phyloP scores from a whole-genome alignment of 2,329 filamentous ascomycete genomes.

The Pyricularia pennisetigena region DNA sequence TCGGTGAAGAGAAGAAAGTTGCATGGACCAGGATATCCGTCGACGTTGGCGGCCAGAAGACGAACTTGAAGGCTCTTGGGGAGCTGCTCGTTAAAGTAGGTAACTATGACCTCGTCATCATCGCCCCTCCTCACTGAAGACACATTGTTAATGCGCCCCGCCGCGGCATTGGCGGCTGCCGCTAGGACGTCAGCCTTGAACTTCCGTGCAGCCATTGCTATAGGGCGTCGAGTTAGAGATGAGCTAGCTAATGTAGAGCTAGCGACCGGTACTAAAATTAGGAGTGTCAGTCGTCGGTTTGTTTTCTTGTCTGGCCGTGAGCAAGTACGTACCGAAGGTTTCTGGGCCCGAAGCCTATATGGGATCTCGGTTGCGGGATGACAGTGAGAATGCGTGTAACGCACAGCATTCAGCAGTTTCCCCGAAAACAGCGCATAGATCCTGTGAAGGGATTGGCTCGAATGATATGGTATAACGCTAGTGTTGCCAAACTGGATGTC shows the following conservation, averaged over 20 bases:
- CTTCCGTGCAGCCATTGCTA: constrained; percentile 4
- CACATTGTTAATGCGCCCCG: constrained; percentile 35
- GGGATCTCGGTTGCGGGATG: neutral
- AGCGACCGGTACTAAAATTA: neutral
- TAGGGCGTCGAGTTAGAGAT: neutral
- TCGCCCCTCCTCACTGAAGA: constrained; percentile 47
- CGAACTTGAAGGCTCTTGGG: constrained; percentile 23
- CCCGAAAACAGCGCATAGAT: neutral
- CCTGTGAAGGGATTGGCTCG: no score
- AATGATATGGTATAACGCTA: no score
- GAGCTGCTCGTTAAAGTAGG: constrained; percentile 26
- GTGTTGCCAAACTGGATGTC: no score
- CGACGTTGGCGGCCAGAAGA: constrained; percentile 20
- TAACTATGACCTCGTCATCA: constrained; percentile 63
- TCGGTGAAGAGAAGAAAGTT: constrained; percentile 33
- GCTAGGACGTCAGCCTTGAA: constrained; percentile 49
- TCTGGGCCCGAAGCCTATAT: neutral
- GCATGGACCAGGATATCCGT: constrained; percentile 26
- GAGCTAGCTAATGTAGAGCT: neutral
- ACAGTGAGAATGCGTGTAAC: neutral
- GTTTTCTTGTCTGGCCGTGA: neutral
- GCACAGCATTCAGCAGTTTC: neutral
- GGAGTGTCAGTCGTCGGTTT: neutral
- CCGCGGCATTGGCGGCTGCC: constrained; percentile 26
- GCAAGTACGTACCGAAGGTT: neutral